Evolutionary conservation across 2,329 filamentous ascomycete genomes (phyloP).

Genomic region (Colletotrichum musicola): DNA sequence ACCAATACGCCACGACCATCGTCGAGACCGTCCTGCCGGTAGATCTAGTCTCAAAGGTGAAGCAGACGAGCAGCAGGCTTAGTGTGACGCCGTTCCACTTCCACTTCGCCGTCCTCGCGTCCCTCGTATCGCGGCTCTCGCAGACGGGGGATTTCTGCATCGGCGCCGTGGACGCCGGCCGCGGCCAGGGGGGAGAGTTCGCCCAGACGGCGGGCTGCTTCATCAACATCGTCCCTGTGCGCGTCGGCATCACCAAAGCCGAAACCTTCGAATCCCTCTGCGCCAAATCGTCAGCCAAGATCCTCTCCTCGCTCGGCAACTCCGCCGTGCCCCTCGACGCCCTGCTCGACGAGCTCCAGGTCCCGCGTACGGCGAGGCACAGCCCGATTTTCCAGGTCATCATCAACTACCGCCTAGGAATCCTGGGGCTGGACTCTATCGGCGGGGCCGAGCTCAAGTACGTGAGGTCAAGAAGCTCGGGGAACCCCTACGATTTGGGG

Average conservation of each 20-base stretch:
- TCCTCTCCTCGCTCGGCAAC: constrained; percentile 53
- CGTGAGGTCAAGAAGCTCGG: constrained; percentile 3
- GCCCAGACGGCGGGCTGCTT: constrained; percentile 57
- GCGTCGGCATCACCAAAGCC: constrained; percentile 46
- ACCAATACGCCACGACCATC: not conserved
- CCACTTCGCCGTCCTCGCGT: constrained; percentile 54
- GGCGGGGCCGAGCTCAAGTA: constrained; percentile 2
- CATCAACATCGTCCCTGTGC: constrained; percentile 62
- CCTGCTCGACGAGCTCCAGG: constrained; percentile 57
- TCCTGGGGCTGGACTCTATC: constrained; percentile 14
- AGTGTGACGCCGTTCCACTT: constrained; percentile 56
- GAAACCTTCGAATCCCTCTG: not conserved
- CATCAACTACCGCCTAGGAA: constrained; percentile 48
- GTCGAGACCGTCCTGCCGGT: not conserved
- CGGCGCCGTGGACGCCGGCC: constrained; percentile 61
- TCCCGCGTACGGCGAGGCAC: constrained; percentile 52
- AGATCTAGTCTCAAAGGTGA: not conserved
- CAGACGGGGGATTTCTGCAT: constrained; percentile 55
- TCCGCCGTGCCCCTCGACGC: constrained; percentile 63
- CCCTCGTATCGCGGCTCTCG: not conserved
- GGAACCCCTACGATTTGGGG: constrained; percentile 17
- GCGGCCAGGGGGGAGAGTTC: constrained; percentile 46
- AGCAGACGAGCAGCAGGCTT: not conserved
- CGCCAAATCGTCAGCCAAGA: not conserved
- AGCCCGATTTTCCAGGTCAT: constrained; percentile 64